Evolutionary conservation across 257 asterid genomes (phyloP).

Genomic region (Nemophila menziesii): DNA sequence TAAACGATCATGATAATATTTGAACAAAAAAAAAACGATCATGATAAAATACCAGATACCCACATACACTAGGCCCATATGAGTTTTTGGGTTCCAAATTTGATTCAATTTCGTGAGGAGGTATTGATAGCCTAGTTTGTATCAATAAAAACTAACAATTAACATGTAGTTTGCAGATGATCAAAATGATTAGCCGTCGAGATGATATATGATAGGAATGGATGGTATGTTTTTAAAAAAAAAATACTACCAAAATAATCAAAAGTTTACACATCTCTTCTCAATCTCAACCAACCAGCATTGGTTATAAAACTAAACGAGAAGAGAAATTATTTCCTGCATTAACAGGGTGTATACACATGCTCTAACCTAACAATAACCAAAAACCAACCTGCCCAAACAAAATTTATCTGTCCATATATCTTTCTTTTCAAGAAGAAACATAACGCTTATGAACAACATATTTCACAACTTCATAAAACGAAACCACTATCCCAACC

Average conservation of each 20-base stretch:
- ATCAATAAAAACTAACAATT: no score
- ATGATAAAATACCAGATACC: no score
- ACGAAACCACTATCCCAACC: constrained; percentile 84
- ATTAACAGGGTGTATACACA: background rate
- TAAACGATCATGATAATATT: no score
- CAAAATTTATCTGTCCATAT: background rate
- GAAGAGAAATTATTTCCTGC: constrained; percentile 32
- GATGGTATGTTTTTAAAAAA: no score
- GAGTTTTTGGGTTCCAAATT: no score
- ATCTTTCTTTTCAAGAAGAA: constrained; percentile 13
- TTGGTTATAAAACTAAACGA: constrained; percentile 15
- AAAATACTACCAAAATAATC: constrained; percentile 13
- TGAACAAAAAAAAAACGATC: no score
- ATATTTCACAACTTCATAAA: constrained; percentile 80
- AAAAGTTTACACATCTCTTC: constrained; percentile 28
- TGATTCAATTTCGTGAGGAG: no score
- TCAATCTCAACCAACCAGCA: constrained; percentile 7
- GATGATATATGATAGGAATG: no score
- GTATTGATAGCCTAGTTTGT: no score
- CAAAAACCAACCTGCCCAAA: constrained; percentile 26
- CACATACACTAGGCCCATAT: no score
- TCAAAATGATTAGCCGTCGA: no score
- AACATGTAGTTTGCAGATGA: no score
- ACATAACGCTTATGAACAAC: constrained; percentile 37
- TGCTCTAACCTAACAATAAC: constrained; percentile 11